Conservation (phyloP, 2,329 filamentous ascomycete species). For the Orbilia quercus region DNA sequence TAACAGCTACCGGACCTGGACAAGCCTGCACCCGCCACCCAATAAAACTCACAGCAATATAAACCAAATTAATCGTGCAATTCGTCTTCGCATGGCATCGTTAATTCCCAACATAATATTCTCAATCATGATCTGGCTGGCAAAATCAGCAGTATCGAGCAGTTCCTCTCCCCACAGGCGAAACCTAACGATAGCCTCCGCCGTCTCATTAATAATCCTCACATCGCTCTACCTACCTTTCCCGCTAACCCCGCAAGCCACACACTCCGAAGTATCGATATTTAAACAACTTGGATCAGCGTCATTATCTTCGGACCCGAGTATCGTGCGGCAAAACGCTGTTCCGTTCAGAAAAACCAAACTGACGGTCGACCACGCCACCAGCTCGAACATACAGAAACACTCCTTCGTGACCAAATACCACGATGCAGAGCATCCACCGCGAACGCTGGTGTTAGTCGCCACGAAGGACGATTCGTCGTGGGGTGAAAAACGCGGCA, state of each 20-base stretch:
- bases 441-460: slow-evolving; percentile 18
- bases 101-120: slow-evolving; percentile 8
- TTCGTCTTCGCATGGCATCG: not conserved
- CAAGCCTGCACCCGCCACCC: not conserved
- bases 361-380: slow-evolving; percentile 11
- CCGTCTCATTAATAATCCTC: slow-evolving; percentile 5
- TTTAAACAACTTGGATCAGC: not conserved
- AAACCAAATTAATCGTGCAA: not conserved
- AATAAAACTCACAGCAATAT: not conserved
- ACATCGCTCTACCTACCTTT: slow-evolving; percentile 9
- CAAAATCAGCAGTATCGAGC: slow-evolving; percentile 16
- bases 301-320: not conserved
- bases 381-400: slow-evolving; percentile 8
- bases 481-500: slow-evolving; percentile 26
- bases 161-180: slow-evolving; percentile 12
- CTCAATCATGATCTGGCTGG: slow-evolving; percentile 19
- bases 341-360: slow-evolving; percentile 11
- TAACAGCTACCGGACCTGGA: too few relatives aligned
- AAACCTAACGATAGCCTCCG: slow-evolving; percentile 9
- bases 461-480: slow-evolving; percentile 17
- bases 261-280: not conserved
- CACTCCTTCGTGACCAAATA: slow-evolving; percentile 27
- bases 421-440: slow-evolving; percentile 7
- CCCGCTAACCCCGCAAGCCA: slow-evolving; percentile 5
- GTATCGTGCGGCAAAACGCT: not conserved